Conservation (phyloP, 2,329 filamentous ascomycete species). For the Hirsutella minnesotensis region DNA sequence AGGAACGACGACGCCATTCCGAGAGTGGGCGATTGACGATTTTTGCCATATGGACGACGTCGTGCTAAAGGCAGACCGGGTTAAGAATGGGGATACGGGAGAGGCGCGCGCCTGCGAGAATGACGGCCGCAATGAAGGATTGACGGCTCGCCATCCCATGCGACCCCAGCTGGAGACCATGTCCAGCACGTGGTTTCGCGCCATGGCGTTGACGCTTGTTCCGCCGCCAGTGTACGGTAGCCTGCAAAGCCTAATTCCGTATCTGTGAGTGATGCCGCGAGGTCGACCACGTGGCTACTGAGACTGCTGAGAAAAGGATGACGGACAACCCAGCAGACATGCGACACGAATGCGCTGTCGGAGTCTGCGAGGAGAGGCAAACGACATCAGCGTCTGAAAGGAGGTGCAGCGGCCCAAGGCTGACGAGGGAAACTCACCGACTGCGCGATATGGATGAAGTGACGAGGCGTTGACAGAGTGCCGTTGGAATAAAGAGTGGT, state of each 20-base stretch:
- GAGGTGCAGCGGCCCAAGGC: too few relatives aligned
- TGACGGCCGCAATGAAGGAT: slow-evolving; percentile 15
- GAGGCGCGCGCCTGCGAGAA: slow-evolving; percentile 11
- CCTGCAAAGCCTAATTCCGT: too few relatives aligned
- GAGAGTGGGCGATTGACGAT: slow-evolving; percentile 5
- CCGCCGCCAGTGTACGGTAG: not conserved
- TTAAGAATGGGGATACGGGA: slow-evolving; percentile 12
- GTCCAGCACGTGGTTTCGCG: slow-evolving; percentile 7
- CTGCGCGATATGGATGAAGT: not conserved
- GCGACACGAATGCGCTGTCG: too few relatives aligned
- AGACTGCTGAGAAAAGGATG: too few relatives aligned
- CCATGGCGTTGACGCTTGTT: slow-evolving; percentile 1
- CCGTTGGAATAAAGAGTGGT: not conserved
- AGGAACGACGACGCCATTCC: not conserved
- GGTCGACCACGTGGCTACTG: slow-evolving; percentile 4
- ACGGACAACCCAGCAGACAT: too few relatives aligned
- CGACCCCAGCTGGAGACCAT: slow-evolving; percentile 13
- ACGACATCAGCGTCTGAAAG: too few relatives aligned
- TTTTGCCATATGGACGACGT: slow-evolving; percentile 9
- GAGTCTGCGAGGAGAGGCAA: too few relatives aligned
- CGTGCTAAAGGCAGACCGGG: slow-evolving; percentile 11
- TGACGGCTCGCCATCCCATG: slow-evolving; percentile 17
- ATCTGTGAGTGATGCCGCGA: not conserved
- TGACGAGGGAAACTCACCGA: too few relatives aligned
- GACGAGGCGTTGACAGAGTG: not conserved